A percentile compares a stretch with the other conserved stretches of the same genome.
phyloP scores from a whole-genome alignment of 2,329 filamentous ascomycete genomes.

The Acrocalymma vagum region DNA sequence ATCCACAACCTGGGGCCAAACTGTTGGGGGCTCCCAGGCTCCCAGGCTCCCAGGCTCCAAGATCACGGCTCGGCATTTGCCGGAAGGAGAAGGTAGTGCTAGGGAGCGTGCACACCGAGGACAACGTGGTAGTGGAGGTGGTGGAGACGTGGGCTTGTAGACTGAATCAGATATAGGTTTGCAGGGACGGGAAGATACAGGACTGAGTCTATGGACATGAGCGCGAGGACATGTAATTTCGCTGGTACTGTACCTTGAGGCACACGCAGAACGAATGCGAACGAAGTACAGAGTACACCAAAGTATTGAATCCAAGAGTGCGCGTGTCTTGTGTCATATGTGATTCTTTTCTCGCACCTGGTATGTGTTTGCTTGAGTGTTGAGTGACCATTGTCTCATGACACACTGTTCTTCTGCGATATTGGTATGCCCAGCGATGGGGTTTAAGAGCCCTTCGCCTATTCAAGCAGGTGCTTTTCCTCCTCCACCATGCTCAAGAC shows the following conservation, averaged over 20 bases:
- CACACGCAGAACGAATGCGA: conserved; percentile 8
- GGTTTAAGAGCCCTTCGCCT: conserved; percentile 23
- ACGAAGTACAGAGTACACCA: too few species aligned
- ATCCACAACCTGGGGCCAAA: too few species aligned
- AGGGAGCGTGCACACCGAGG: too few species aligned
- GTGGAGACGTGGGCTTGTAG: neutral
- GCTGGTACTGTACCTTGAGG: too few species aligned
- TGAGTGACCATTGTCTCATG: conserved; percentile 1
- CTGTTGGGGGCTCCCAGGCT: too few species aligned
- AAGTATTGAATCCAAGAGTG: too few species aligned
- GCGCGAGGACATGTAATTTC: too few species aligned
- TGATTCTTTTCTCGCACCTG: conserved; percentile 4
- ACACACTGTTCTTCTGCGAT: neutral
- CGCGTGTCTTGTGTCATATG: conserved; percentile 4
- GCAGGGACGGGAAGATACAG: conserved; percentile 10
- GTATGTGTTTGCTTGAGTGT: too few species aligned
- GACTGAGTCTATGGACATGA: too few species aligned
- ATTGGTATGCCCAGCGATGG: conserved; percentile 3
- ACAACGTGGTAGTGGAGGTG: neutral
- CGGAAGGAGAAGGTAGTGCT: conserved; percentile 13
- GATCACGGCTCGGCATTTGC: too few species aligned
- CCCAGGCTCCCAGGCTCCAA: too few species aligned
- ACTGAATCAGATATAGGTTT: too few species aligned
- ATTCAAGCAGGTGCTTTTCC: conserved; percentile 28
- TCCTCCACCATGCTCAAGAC: neutral